Evolutionary conservation across 495 filamentous ascomycete species (phyloP).

Genomic region (Gamarada debralockiae): DNA sequence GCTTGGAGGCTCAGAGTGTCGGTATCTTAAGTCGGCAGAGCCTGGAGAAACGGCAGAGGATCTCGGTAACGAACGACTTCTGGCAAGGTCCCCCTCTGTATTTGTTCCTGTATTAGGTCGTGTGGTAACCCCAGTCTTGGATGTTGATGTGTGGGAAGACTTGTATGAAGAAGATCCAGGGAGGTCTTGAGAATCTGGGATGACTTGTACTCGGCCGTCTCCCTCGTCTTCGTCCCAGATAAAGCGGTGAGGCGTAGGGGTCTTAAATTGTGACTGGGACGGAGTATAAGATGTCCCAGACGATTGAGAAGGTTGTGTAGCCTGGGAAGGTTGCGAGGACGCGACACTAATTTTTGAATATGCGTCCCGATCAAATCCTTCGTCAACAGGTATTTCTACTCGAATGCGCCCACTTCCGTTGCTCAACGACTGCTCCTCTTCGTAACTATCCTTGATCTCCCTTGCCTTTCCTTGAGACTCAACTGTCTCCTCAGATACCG

Average conservation of each 20-base stretch:
- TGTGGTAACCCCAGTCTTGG: neutral
- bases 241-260: neutral
- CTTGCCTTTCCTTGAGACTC: neutral
- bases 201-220: neutral
- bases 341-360: slow-evolving; percentile 4
- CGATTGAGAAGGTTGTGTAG: neutral
- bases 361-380: slow-evolving; percentile 16
- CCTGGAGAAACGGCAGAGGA: neutral
- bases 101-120: neutral
- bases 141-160: neutral
- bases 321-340: slow-evolving; percentile 17
- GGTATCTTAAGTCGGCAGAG: neutral
- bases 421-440: slow-evolving; percentile 15
- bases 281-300: neutral
- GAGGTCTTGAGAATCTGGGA: slow-evolving; percentile 18
- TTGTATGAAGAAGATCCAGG: neutral
- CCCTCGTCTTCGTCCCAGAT: slow-evolving; percentile 15
- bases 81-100: neutral
- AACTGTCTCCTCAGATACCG: slow-evolving; percentile 7
- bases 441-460: slow-evolving; percentile 25
- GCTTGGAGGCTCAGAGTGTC: neutral
- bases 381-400: slow-evolving; percentile 15
- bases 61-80: neutral
- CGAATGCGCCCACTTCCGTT: neutral
- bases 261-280: neutral